These are phyloP conservation scores for Samsoniella hepiali DNA, from an alignment of 2,329 filamentous ascomycete species.

Conservation along the genomic window DNA sequence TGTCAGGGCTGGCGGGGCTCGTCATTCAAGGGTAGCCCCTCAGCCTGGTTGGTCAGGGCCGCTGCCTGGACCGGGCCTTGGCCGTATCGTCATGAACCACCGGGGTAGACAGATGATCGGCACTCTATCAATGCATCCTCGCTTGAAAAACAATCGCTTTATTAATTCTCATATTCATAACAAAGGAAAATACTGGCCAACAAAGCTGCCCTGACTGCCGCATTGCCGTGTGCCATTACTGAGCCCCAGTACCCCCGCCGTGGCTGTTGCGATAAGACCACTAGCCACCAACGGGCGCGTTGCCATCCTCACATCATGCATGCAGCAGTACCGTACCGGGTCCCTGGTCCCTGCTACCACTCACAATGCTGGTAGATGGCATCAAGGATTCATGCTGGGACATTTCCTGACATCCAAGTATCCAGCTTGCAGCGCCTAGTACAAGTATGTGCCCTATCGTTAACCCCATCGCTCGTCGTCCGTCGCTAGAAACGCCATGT, in stretches of 20 bases:
- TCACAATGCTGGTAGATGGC: not conserved
- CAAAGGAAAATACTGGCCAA: not conserved
- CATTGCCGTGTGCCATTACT: not conserved
- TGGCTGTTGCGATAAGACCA: conserved; percentile 1
- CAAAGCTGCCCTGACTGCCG: not conserved
- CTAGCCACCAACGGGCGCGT: conserved; percentile 9
- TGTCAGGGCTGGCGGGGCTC: not conserved
- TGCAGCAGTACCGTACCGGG: not conserved
- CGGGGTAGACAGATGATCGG: not conserved
- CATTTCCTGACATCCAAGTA: not conserved
- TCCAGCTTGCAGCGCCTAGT: not conserved
- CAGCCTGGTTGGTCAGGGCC: not conserved
- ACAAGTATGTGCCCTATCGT: not conserved
- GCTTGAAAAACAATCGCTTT: not conserved
- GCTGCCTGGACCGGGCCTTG: not conserved
- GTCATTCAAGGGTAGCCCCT: not conserved
- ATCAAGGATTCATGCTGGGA: not conserved
- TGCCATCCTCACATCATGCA: not conserved
- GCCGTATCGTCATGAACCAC: not conserved
- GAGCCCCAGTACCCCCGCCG: conserved; percentile 5
- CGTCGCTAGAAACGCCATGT: not conserved
- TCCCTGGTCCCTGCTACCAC: not conserved
- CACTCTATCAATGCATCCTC: not conserved
- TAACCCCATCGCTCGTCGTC: not conserved
- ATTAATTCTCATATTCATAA: not conserved